These are phyloP conservation scores for Rhizoctonia solani DNA, from an alignment of 1,284 basidiomycete species.

Conservation along the genomic window DNA sequence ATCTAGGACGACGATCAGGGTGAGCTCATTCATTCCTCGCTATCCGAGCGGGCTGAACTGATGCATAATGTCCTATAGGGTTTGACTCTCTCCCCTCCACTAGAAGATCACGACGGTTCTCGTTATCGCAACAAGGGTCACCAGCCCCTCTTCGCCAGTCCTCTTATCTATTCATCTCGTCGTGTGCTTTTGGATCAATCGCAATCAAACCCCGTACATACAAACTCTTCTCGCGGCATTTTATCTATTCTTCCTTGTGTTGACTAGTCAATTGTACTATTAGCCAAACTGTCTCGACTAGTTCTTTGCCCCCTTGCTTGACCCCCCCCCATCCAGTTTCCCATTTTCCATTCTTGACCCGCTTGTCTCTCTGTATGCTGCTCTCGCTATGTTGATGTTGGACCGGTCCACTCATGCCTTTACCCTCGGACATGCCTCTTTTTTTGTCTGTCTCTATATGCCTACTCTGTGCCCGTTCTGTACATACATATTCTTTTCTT, in stretches of 20 bases:
- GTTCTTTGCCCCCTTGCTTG: too few relatives aligned
- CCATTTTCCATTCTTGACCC: neutral
- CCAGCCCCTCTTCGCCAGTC: too few relatives aligned
- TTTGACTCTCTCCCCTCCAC: too few relatives aligned
- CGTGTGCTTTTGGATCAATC: constrained; percentile 10
- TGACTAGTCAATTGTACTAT: constrained; percentile 5
- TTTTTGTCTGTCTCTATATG: neutral
- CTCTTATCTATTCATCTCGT: constrained; percentile 33
- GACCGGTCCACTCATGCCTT: constrained; percentile 26
- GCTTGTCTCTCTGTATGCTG: neutral
- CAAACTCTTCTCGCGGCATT: constrained; percentile 22
- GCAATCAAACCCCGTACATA: too few relatives aligned
- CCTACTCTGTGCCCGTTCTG: neutral
- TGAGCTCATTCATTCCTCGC: neutral
- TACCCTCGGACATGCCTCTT: constrained; percentile 22
- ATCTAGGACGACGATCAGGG: constrained; percentile 27
- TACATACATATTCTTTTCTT: constrained; percentile 14
- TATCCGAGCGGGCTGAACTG: neutral
- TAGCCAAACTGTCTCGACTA: constrained; percentile 21
- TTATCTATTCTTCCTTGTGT: constrained; percentile 20
- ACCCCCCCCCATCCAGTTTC: too few relatives aligned
- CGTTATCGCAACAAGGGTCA: too few relatives aligned
- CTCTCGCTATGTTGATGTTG: neutral
- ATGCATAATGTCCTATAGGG: too few relatives aligned
- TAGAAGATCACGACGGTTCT: too few relatives aligned